Evolutionary conservation across 345 rosid species (phyloP), one percentile per base, ranked within the genome.

Genomic region (Jatropha curcas): DNA sequence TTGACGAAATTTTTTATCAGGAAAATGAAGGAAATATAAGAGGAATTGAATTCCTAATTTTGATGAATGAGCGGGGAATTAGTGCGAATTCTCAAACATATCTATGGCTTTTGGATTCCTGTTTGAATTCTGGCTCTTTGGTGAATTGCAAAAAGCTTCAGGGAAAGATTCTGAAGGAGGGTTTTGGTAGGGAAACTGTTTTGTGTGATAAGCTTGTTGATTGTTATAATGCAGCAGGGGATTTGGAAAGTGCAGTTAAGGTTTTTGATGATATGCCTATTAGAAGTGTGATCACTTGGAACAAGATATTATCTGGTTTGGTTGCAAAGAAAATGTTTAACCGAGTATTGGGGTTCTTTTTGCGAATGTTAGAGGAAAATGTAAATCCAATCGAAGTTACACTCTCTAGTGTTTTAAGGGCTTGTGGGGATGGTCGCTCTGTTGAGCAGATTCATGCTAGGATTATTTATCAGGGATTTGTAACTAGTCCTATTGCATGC

Each of bases 211-310:
- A 71, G 81, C 78, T 88, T 66, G 68, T 86, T 59, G 88, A 86
- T 74, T 37, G 85, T 19, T 87, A 87, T 76, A 7, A 83, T 45
- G 74, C 80, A 24, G 69, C 58, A 45, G 83, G 80, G 67, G 91
- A 87, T 31, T 59, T 84, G 16, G 78, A 83, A 43, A 64, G 76
- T 78, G 96, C 84, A 27, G 41, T 55, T 12, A 82, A 88, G 43
- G 79, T 88, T 73, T 86, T 94, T 45, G 97, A 91, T 68, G 94
- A 85, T 77, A 90, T 90, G 89, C 83, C 89, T 28, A 72, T 41
- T 0, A 87, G 88, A 87, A 80, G 74, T 66, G 68, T 81, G 51
- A 76, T 74, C 75, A 65, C 79, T 11, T 87, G 92, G 96, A 86
- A 89, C 69, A 83, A 79, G 77, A 56, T 88, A 59, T 84, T 91